phyloP scores from a whole-genome alignment of 2,329 filamentous ascomycete genomes.

The Diaporthe batatas region DNA sequence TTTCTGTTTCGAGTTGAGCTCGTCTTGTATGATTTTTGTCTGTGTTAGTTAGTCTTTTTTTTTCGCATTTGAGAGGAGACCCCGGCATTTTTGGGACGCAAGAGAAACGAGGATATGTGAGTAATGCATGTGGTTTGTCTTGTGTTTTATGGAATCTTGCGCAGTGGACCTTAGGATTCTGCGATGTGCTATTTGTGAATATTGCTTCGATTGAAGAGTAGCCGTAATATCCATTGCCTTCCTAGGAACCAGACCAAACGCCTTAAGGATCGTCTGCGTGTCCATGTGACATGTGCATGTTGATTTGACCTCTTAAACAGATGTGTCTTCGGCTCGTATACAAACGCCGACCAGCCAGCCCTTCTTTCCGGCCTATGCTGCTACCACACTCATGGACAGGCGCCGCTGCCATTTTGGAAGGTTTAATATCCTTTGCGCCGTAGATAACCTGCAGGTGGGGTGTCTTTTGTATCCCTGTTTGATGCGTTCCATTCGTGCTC shows the following conservation, averaged over 20 bases:
- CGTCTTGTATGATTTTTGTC: slow-evolving; percentile 19
- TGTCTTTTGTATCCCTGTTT: not conserved
- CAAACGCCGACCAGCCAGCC: not conserved
- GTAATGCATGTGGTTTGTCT: not conserved
- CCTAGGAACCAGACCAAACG: not conserved
- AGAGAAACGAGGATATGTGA: slow-evolving; percentile 12
- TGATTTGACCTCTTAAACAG: not conserved
- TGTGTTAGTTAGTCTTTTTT: not conserved
- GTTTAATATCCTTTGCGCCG: slow-evolving; percentile 7
- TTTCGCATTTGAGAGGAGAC: not conserved
- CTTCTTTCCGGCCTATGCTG: not conserved
- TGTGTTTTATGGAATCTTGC: slow-evolving; percentile 8
- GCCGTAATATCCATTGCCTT: not conserved
- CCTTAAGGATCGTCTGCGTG: not conserved
- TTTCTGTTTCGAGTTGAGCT: slow-evolving; percentile 29
- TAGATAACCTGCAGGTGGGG: not conserved
- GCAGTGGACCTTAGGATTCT: not conserved
- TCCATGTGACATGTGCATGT: not conserved
- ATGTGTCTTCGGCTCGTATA: slow-evolving; percentile 3
- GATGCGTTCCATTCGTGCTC: no score
- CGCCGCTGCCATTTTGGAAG: slow-evolving; percentile 5
- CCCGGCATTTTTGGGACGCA: slow-evolving; percentile 2
- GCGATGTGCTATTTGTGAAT: not conserved
- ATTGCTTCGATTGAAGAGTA: not conserved
- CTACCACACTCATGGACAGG: not conserved